These are phyloP conservation scores for Fusarium palustre DNA, from an alignment of 2,329 filamentous ascomycete genomes.

Conservation along the genomic window DNA sequence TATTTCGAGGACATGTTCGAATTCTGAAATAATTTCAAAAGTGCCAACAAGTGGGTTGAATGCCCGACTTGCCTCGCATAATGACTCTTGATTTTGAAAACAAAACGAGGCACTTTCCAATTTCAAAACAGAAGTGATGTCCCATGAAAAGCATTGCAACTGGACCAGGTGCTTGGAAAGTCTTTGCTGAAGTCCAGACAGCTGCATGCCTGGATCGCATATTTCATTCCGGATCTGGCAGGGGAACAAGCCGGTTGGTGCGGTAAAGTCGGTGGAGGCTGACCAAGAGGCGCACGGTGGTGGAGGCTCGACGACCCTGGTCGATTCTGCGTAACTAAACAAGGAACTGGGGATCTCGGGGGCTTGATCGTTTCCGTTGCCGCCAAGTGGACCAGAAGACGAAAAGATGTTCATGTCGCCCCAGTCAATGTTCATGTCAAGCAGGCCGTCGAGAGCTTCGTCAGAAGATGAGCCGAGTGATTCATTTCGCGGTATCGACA, in stretches of 20 bases:
- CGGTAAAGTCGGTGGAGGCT: background rate
- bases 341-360: background rate
- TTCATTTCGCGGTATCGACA: background rate
- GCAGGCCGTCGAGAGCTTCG: background rate
- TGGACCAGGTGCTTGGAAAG: background rate
- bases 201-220: background rate
- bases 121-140: constrained; percentile 3
- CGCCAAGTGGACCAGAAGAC: background rate
- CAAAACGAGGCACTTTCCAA: background rate
- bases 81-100: no score
- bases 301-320: background rate
- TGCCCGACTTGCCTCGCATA: background rate
- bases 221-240: background rate
- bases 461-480: background rate
- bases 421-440: background rate
- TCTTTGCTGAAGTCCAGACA: background rate
- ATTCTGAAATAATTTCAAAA: constrained; percentile 1
- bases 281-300: background rate
- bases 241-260: background rate
- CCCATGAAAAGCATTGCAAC: background rate
- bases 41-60: constrained; percentile 1
- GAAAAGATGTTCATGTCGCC: background rate
- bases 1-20: background rate
- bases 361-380: background rate
- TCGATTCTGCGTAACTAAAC: background rate